A percentile compares a stretch with the other conserved stretches of the same genome.
Evolutionary conservation across 2,329 filamentous ascomycete genomes (phyloP).

Genomic region (Colletotrichum orbiculare): DNA sequence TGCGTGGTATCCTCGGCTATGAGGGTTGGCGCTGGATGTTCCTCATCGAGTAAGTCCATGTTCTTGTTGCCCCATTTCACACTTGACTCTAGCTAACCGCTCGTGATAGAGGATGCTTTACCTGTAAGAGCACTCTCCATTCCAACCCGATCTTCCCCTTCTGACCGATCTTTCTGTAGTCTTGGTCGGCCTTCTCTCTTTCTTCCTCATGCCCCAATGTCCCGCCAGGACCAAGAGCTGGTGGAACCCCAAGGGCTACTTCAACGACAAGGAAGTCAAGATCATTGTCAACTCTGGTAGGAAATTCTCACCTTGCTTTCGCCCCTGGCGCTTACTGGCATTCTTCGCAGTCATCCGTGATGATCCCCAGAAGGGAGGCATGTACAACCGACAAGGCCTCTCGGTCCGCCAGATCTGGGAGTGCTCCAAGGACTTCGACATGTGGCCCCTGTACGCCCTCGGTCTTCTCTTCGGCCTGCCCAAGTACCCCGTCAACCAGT

Average conservation of each 20-base stretch:
- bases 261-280: slow-evolving; percentile 65
- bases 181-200: slow-evolving; percentile 56
- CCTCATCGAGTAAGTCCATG: slow-evolving; percentile 47
- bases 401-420: slow-evolving; percentile 59
- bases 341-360: slow-evolving; percentile 58
- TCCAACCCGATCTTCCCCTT: not conserved
- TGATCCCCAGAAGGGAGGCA: slow-evolving; percentile 65
- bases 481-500: slow-evolving; percentile 40
- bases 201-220: slow-evolving; percentile 46
- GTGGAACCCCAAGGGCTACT: slow-evolving; percentile 65
- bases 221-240: slow-evolving; percentile 54
- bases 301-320: rapidly evolving
- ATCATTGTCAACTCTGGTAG: slow-evolving; percentile 67
- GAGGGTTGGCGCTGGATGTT: slow-evolving; percentile 71
- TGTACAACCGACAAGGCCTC: slow-evolving; percentile 69
- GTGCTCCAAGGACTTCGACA: slow-evolving; percentile 63
- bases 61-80: no score
- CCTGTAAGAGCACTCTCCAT: slow-evolving; percentile 41
- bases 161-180: slow-evolving; percentile 50
- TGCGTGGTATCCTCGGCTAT: slow-evolving; percentile 62
- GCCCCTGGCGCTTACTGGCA: not conserved
- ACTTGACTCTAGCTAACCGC: slow-evolving; percentile 27
- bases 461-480: slow-evolving; percentile 55
- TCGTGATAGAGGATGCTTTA: slow-evolving; percentile 43
- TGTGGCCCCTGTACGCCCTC: slow-evolving; percentile 65